Evolutionary conservation across 2,329 filamentous ascomycete species (phyloP).

Genomic region (Ophiostoma perfectum): DNA sequence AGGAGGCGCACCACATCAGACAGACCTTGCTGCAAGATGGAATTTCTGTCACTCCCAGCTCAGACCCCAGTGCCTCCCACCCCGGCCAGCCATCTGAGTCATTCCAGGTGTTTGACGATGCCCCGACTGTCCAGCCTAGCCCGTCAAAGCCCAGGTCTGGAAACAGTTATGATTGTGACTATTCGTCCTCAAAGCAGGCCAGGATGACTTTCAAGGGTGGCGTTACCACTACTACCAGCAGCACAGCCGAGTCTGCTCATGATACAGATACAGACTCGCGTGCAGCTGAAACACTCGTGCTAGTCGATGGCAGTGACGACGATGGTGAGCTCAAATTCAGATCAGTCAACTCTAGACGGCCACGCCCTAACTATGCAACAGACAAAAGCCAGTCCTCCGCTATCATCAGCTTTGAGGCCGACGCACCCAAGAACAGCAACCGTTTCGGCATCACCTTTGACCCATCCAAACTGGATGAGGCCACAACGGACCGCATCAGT

Average conservation of each 20-base stretch:
- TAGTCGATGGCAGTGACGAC: conserved; percentile 4
- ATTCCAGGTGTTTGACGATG: too few relatives aligned
- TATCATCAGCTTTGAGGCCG: conserved; percentile 19
- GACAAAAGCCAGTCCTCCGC: conserved; percentile 5
- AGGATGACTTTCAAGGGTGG: too few relatives aligned
- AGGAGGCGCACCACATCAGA: conserved; percentile 18
- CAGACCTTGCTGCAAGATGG: background rate
- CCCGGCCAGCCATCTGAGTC: background rate
- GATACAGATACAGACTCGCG: background rate
- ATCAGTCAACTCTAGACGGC: background rate
- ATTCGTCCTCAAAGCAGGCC: too few relatives aligned
- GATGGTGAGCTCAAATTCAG: conserved; percentile 14
- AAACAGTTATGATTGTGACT: too few relatives aligned
- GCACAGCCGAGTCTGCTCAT: background rate
- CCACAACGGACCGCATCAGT: background rate
- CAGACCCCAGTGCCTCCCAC: background rate
- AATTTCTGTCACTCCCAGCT: background rate
- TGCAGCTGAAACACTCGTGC: background rate
- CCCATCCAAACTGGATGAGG: conserved; percentile 16
- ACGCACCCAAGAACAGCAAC: conserved; percentile 15
- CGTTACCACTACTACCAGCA: background rate
- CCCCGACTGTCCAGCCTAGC: too few relatives aligned
- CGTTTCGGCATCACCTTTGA: conserved; percentile 22
- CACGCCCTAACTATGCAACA: conserved; percentile 14
- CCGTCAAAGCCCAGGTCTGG: too few relatives aligned